Evolutionary conservation across 2,329 filamentous ascomycete genomes (phyloP).

Genomic region (Stagonosporopsis vannaccii): DNA sequence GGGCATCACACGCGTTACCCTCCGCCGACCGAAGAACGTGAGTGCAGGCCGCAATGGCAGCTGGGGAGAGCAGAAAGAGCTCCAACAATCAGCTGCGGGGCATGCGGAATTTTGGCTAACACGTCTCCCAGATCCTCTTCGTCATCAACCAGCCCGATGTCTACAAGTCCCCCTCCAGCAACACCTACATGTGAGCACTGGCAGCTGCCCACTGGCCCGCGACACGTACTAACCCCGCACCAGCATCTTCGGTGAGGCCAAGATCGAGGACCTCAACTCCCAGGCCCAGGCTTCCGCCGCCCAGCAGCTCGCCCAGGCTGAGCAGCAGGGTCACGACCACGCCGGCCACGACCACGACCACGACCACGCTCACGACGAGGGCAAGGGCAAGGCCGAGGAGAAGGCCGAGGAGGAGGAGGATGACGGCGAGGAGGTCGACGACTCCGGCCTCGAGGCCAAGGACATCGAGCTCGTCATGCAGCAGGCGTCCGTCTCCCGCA

Average conservation of each 20-base stretch:
- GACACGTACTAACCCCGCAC: conserved; percentile 34
- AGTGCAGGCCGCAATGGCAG: conserved; percentile 52
- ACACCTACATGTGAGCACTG: conserved; percentile 94
- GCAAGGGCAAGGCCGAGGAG: conserved; percentile 74
- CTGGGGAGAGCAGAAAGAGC: conserved; percentile 15
- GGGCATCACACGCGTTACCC: conserved; percentile 97
- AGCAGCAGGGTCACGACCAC: conserved; percentile 71
- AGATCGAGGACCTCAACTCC: conserved; percentile 99
- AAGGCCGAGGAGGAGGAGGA: conserved; percentile 76
- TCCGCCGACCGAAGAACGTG: conserved; percentile 98
- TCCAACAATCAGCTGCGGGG: conserved; percentile 16
- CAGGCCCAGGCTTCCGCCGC: conserved; percentile 95
- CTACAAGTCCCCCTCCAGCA: conserved; percentile 99
- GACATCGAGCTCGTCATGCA: conserved; percentile 99
- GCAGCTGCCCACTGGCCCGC: conserved; percentile 11
- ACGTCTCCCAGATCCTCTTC: conserved; percentile 80
- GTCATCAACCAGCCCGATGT: conserved; percentile 99
- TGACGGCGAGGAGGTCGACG: conserved; percentile 94
- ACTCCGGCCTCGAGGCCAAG: conserved; percentile 94
- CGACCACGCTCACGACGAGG: conserved; percentile 59
- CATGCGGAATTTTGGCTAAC: conserved; percentile 28
- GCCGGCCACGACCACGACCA: conserved; percentile 70
- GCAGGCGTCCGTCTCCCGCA: conserved; percentile 94
- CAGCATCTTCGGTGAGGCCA: conserved; percentile 99
- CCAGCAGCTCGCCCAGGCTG: conserved; percentile 86